A percentile compares a stretch with the other conserved stretches of the same genome.
These are phyloP conservation scores for Tetrahymena thermophila DNA, from an alignment of 73 alveolate species.

Conservation along the genomic window DNA sequence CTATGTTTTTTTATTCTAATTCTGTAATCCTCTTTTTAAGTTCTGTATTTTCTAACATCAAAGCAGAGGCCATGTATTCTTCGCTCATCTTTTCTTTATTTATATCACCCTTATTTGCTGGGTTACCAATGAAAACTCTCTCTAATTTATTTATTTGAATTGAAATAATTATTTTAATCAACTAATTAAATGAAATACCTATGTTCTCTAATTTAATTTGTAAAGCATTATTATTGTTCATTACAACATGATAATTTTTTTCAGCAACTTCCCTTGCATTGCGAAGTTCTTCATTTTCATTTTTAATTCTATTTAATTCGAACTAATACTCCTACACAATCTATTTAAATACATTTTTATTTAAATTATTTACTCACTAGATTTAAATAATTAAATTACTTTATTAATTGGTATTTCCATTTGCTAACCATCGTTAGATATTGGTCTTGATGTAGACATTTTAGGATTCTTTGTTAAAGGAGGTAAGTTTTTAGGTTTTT, in stretches of 20 bases:
- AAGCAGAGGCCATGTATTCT: slow-evolving; percentile 83
- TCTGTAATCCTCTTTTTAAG: slow-evolving; percentile 82
- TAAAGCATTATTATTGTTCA: slow-evolving; percentile 86
- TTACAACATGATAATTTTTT: slow-evolving; percentile 81
- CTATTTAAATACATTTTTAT: background rate
- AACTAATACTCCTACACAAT: slow-evolving; percentile 61
- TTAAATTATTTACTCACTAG: background rate
- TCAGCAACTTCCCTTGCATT: slow-evolving; percentile 81
- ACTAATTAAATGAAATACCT: slow-evolving; percentile 4
- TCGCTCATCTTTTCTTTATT: slow-evolving; percentile 69
- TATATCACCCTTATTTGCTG: slow-evolving; percentile 70
- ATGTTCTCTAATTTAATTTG: slow-evolving; percentile 86
- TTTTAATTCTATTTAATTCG: slow-evolving; percentile 73
- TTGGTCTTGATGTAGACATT: slow-evolving; percentile 14
- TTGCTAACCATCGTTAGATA: background rate
- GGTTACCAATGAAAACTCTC: slow-evolving; percentile 89
- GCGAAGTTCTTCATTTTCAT: slow-evolving; percentile 90
- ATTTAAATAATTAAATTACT: background rate
- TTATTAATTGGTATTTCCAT: slow-evolving; percentile 32
- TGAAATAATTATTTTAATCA: background rate
- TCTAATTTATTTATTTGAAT: background rate
- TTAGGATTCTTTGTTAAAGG: slow-evolving; percentile 24
- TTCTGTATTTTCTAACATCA: slow-evolving; percentile 88
- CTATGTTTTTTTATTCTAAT: slow-evolving; percentile 87
- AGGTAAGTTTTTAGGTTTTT: slow-evolving; percentile 12